Evolutionary conservation across 2,329 filamentous ascomycete species (phyloP).

Genomic region (Lachnellula occidentalis): DNA sequence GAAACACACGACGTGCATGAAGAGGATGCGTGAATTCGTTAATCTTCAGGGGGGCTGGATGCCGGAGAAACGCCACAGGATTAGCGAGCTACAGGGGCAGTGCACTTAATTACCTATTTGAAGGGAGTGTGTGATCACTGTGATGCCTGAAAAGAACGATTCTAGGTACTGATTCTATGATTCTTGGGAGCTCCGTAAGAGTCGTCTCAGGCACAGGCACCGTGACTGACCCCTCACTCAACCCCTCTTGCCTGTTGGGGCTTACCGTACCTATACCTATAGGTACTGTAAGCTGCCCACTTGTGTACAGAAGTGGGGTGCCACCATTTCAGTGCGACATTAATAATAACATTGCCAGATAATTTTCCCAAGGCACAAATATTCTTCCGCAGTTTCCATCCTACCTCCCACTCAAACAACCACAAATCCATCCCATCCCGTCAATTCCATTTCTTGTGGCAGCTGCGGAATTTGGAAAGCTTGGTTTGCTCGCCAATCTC

Average conservation of each 20-base stretch:
- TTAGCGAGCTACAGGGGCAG: background rate
- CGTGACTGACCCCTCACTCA: too few relatives aligned
- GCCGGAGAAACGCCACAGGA: background rate
- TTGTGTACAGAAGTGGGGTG: too few relatives aligned
- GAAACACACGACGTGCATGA: constrained; percentile 11
- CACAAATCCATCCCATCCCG: background rate
- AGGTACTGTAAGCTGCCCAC: too few relatives aligned
- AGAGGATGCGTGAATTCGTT: background rate
- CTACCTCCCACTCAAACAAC: background rate
- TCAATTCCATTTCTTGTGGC: background rate
- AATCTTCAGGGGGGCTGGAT: background rate
- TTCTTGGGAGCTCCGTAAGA: too few relatives aligned
- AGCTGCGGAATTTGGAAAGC: background rate
- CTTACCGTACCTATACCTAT: too few relatives aligned
- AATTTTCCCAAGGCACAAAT: background rate
- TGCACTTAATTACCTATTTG: too few relatives aligned
- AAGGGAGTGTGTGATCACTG: too few relatives aligned
- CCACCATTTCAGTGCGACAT: too few relatives aligned
- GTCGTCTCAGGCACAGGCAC: background rate
- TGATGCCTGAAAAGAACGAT: background rate
- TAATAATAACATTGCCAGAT: background rate
- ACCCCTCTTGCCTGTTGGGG: too few relatives aligned
- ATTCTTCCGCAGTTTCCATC: background rate
- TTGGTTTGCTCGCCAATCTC: constrained; percentile 11
- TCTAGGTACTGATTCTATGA: too few relatives aligned